Evolutionary conservation across 139 green algal genomes (phyloP), one percentile per base, ranked within the genome.

Genomic region (Chlamydomonas incerta): DNA sequence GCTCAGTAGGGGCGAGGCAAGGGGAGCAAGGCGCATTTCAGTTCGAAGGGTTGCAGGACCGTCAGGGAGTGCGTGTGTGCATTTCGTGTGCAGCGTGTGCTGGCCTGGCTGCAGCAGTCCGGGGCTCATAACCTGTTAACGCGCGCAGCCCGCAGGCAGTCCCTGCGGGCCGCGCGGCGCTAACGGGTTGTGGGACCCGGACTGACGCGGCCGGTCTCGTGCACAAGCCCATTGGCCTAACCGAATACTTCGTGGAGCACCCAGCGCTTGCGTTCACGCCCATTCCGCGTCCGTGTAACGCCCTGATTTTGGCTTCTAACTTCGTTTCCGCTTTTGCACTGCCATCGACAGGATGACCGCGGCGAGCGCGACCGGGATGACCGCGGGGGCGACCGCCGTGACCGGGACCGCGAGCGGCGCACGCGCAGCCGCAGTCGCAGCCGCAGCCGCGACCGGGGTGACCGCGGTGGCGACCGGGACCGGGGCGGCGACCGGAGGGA

Each of bases 351-450:
- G 10, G 82, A 50, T 14, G 66, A 73, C 3, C 24, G 50, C n/a
- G 20, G 74, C 0, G 85, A 71, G 31, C 63, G 76, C 3, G 76
- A 82, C 23, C 55, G 85, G 29, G 82, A 82, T 10, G 26, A 83
- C 20, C 66, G 80, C 37, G 58, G 63, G 52, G 57, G 62, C 4
- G 66, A 73, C 3, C 26, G 63, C 23, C 10, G 68, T 1, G 85
- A 80, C 33, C 63, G 77, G 1, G 76, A 86, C 31, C 58, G 86
- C 14, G 82, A 85, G 9, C 47, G 86, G 5, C 76, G 84, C 37
- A 26, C 35, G 28, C 52, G 58, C 35, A 71, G 63, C 63, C 65
- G 74, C 52, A 46, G 63, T 52, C 65, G 74, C 52, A 46, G 75
- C 37, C 57, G 73, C 3, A 79, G 69, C 33, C 66, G 79, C 26